phyloP scores from a whole-genome alignment of 495 filamentous ascomycete genomes.

The Aspergillus baeticus region DNA sequence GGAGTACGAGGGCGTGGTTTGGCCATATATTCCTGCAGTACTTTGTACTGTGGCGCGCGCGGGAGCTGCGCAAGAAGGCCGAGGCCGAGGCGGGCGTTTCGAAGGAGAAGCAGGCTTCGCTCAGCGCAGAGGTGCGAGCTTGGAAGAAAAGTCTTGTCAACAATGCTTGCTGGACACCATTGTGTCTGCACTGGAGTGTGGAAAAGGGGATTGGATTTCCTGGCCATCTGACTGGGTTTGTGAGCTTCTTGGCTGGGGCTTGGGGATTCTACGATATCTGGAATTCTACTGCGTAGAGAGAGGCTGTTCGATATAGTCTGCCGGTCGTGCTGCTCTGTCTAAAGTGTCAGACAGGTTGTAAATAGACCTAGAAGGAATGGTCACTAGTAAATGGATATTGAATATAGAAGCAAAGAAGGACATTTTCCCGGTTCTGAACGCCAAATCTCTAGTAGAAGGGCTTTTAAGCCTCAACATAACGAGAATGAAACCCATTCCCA shows the following conservation, averaged over 20 bases:
- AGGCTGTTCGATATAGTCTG: slow-evolving; percentile 7
- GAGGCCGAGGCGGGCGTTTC: slow-evolving; percentile 22
- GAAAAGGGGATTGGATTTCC: slow-evolving; percentile 70
- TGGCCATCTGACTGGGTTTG: slow-evolving; percentile 61
- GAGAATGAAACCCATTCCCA: neutral
- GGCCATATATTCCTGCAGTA: slow-evolving; percentile 75
- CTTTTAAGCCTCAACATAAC: neutral
- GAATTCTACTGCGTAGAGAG: slow-evolving; percentile 28
- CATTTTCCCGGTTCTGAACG: too few species aligned
- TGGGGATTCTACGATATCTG: slow-evolving; percentile 41
- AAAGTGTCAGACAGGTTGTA: neutral
- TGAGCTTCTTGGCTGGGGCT: slow-evolving; percentile 59
- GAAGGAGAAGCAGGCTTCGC: slow-evolving; percentile 36
- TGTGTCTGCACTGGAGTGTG: slow-evolving; percentile 78
- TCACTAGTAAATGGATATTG: neutral
- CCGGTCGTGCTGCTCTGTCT: slow-evolving; percentile 4
- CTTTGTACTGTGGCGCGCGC: slow-evolving; percentile 56
- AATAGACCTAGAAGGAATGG: neutral
- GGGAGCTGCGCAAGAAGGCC: slow-evolving; percentile 34
- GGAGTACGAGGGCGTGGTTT: slow-evolving; percentile 80
- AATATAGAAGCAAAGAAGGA: too few species aligned
- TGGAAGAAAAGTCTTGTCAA: slow-evolving; percentile 46
- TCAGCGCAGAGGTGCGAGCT: slow-evolving; percentile 42
- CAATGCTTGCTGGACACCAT: slow-evolving; percentile 57
- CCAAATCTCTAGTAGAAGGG: too few species aligned